Base-by-base conservation (phyloP, 2,329 filamentous ascomycete genomes). In the Fusarium irregulare region DNA sequence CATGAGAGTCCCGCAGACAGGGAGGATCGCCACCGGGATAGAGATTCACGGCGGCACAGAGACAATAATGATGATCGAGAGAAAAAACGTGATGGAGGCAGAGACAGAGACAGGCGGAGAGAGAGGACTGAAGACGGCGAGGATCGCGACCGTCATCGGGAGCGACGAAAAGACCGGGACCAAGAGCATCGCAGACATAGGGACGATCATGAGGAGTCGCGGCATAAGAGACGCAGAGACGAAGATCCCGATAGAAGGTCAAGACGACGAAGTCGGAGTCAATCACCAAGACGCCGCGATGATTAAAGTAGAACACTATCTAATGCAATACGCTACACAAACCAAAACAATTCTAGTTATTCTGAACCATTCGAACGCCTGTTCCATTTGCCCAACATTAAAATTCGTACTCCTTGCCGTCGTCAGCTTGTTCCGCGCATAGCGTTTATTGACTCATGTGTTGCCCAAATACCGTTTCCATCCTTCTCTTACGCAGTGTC, bases 391-490 rank as follows among this genome's bases (percentile, higher is more conserved):
- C 68, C 64, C 42, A 60, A 40, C 49, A 51, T 61, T 45, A 62
- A 71, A 40, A 65, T 49, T 64, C 50, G 14, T 59, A 32, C 34
- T 23, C 55, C 42, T 62, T 57, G 25, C 49, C 49, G 49, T 56
- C 46, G 47, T 56, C 30, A 60, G 25, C 41, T 53, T 56, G 37
- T 44, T 45, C 42, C 37, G 12, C 18, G 49, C 25, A 41, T 40
- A 30, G 32, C 28, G 23, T 41, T 6, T 20, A 41, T 60, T 40
- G 16, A 34, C 45, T 76, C 61, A 83, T 44, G 78, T 77, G 58
- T 79, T 81, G 9, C 82, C 82, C 55, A 94, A 81, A 81, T 94
- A 96, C 73, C 89, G 86, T 80, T 93, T 95, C 93, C 93, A 97
- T 3, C 92, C 93, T 75, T 94, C 91, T 68, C 92, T 86, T 30